Percentiles rank a stretch among this genome's conserved stretches.
Evolutionary conservation across 2,329 filamentous ascomycete species (phyloP).

Genomic region (Leptographium lundbergii): DNA sequence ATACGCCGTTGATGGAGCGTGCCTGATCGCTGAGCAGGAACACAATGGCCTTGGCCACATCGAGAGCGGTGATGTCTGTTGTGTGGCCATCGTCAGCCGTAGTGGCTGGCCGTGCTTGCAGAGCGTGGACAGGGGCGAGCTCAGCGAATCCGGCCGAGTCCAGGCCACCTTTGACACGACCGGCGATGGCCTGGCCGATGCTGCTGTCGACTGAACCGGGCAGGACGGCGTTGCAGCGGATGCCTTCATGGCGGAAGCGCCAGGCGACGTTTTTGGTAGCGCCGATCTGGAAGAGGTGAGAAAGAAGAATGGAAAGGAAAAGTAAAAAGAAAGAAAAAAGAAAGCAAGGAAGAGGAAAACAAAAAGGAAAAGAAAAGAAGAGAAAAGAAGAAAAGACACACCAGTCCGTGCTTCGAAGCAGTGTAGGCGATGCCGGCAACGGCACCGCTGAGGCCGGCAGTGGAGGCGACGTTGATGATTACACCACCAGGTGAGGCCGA

Average conservation of each 20-base stretch:
- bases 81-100: background rate
- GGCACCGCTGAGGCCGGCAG: conserved; percentile 28
- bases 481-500: conserved; percentile 20
- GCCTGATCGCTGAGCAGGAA: conserved; percentile 24
- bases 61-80: conserved; percentile 16
- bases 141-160: conserved; percentile 16
- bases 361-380: background rate
- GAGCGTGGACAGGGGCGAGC: conserved; percentile 17
- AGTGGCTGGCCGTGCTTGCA: conserved; percentile 16
- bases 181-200: conserved; percentile 16
- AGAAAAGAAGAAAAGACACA: conserved; percentile 12
- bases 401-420: conserved; percentile 23
- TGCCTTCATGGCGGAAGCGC: conserved; percentile 29
- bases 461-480: conserved; percentile 35
- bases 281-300: conserved; percentile 19
- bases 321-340: background rate
- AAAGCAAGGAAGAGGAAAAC: background rate
- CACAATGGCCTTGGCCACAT: conserved; percentile 24
- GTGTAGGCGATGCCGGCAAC: conserved; percentile 21
- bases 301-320: background rate
- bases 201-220: conserved; percentile 21
- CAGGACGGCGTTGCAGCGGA: conserved; percentile 31
- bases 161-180: conserved; percentile 9
- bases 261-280: conserved; percentile 34
- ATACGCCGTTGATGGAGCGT: conserved; percentile 21